Percentiles rank a stretch among this genome's conserved stretches.
Evolutionary conservation across 1,284 basidiomycete species (phyloP).

Genomic region (Sutorius eximius): DNA sequence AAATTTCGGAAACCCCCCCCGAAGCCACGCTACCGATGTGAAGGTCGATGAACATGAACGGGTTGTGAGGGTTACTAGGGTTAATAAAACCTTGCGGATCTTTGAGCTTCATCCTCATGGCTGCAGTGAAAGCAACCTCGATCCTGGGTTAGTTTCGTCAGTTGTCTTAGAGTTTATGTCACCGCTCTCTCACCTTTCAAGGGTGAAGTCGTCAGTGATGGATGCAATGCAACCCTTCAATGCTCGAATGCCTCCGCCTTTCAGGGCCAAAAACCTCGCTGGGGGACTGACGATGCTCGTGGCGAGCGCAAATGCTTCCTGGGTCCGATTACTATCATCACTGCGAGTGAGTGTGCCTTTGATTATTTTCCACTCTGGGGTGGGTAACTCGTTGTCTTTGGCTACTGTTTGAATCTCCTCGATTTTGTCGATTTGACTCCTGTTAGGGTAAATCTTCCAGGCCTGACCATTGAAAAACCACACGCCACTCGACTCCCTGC

Average conservation of each 20-base stretch:
- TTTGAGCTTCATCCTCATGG: background rate
- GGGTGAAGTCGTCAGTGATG: background rate
- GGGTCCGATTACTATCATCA: accelerated
- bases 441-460: conserved; percentile 2
- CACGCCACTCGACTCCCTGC: background rate
- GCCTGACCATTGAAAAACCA: background rate
- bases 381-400: accelerated
- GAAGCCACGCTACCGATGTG: background rate
- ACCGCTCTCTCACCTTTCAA: background rate
- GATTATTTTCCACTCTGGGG: background rate
- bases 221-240: background rate
- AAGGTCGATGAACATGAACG: background rate
- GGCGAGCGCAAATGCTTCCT: background rate
- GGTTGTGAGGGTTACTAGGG: no score
- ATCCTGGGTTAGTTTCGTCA: background rate
- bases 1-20: accelerated
- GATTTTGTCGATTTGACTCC: background rate
- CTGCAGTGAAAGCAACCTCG: background rate
- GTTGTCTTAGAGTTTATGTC: background rate
- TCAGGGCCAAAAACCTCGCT: background rate
- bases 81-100: background rate
- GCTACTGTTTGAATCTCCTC: accelerated
- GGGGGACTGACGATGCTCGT: background rate
- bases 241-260: no score
- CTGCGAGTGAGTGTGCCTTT: background rate